phyloP scores from a whole-genome alignment of 2,329 filamentous ascomycete genomes.

The Bretziella fagacearum region DNA sequence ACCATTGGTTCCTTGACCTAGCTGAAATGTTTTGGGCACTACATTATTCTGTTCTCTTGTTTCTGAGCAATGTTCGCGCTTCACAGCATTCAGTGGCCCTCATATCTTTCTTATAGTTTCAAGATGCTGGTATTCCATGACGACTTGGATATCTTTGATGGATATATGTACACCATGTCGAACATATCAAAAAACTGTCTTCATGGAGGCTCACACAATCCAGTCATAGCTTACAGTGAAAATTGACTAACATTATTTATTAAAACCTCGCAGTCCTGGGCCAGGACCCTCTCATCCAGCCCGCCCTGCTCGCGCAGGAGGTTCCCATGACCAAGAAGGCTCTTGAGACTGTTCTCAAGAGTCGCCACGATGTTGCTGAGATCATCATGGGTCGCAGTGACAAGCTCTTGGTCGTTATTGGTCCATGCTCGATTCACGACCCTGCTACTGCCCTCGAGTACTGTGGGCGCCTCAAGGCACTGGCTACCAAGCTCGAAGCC shows the following conservation, averaged over 20 bases:
- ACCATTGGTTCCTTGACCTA: no score
- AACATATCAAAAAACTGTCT: no score
- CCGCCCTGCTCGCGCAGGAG: slow-evolving; percentile 88
- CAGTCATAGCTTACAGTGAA: background rate
- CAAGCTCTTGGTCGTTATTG: slow-evolving; percentile 71
- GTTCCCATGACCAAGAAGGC: slow-evolving; percentile 46
- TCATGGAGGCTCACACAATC: no score
- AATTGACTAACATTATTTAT: background rate
- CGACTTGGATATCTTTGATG: no score
- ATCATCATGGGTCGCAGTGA: slow-evolving; percentile 43
- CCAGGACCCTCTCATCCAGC: slow-evolving; percentile 84
- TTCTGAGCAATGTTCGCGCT: background rate
- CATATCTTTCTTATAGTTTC: background rate
- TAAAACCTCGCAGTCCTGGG: slow-evolving; percentile 45
- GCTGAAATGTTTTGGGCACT: background rate
- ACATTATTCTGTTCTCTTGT: background rate
- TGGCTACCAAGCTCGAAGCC: slow-evolving; percentile 62
- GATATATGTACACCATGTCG: no score
- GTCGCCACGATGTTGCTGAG: slow-evolving; percentile 47
- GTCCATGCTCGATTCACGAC: slow-evolving; percentile 95
- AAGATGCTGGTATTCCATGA: background rate
- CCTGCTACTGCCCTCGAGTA: slow-evolving; percentile 79
- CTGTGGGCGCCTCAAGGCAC: slow-evolving; percentile 55
- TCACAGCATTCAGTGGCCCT: background rate
- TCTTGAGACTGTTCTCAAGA: slow-evolving; percentile 42